These are phyloP conservation scores for Prinsepia uniflora DNA, from an alignment of 306 rosid species.

Conservation along the genomic window DNA sequence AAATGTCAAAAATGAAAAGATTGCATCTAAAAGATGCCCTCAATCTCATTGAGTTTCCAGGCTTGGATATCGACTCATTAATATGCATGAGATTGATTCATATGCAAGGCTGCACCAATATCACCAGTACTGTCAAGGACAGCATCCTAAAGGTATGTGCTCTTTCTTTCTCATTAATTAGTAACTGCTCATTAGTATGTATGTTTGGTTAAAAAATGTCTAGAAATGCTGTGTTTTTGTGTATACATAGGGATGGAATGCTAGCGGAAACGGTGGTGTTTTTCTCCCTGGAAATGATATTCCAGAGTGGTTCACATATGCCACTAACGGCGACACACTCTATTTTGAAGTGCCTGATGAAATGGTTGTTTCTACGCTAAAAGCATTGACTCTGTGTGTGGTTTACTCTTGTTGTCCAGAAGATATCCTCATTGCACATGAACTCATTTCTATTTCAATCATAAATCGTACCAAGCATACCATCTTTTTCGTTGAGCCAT, in stretches of 20 bases:
- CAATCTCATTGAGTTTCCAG: constrained; percentile 16
- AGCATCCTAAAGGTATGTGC: constrained; percentile 23
- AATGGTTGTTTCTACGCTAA: background rate
- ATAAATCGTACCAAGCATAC: no score
- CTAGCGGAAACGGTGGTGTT: background rate
- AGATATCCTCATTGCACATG: no score
- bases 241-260: constrained; percentile 12
- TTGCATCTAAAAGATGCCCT: constrained; percentile 12
- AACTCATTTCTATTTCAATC: no score
- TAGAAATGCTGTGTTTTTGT: no score
- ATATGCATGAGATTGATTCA: background rate
- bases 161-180: background rate
- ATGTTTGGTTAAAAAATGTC: no score
- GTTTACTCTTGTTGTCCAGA: background rate
- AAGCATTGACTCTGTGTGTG: constrained; percentile 3
- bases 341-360: background rate
- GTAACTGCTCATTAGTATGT: no score
- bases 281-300: constrained; percentile 18
- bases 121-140: background rate
- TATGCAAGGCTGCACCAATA: constrained; percentile 14
- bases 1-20: background rate
- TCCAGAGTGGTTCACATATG: constrained; percentile 12
- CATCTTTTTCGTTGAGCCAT: no score
- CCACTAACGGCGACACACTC: constrained; percentile 2
- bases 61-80: constrained; percentile 10